Percentiles rank a stretch among this genome's conserved stretches.
Conservation (phyloP, 371 early-diverging fungal species). For the Mortierella sp. region DNA sequence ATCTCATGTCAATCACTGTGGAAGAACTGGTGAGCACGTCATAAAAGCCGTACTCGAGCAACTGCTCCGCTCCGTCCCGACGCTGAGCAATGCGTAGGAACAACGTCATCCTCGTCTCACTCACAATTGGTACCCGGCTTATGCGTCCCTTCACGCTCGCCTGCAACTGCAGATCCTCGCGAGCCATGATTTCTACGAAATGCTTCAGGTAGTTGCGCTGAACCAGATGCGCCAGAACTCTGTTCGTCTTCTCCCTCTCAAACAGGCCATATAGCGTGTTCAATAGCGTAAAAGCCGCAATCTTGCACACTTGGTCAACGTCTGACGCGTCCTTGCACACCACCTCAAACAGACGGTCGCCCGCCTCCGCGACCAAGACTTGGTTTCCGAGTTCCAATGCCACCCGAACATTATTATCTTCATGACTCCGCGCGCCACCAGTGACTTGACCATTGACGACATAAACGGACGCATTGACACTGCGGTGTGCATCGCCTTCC, state of each 20-base stretch:
- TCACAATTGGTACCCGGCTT: conserved; percentile 73
- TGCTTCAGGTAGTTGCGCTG: conserved; percentile 76
- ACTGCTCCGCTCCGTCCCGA: conserved; percentile 78
- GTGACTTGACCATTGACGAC: conserved; percentile 14
- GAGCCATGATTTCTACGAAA: conserved; percentile 70
- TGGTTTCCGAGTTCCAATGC: conserved; percentile 55
- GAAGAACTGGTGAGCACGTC: conserved; percentile 82
- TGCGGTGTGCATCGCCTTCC: conserved; percentile 27
- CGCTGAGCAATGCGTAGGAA: conserved; percentile 81
- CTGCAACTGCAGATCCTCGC: conserved; percentile 76
- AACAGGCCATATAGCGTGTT: conserved; percentile 75
- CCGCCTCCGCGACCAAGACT: conserved; percentile 58
- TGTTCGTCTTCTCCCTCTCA: conserved; percentile 59
- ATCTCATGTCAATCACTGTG: conserved; percentile 73
- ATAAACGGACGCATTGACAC: conserved; percentile 6
- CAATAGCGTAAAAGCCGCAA: conserved; percentile 84
- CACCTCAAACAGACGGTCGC: conserved; percentile 76
- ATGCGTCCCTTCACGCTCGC: conserved; percentile 66
- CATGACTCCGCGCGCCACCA: neutral
- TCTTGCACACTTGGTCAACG: conserved; percentile 84
- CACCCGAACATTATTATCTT: conserved; percentile 24
- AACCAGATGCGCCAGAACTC: conserved; percentile 72
- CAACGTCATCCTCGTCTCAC: conserved; percentile 86
- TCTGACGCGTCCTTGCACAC: conserved; percentile 87
- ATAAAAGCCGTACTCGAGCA: conserved; percentile 80